Conservation (phyloP, 306 rosid species). For the Ziziphus jujuba region DNA sequence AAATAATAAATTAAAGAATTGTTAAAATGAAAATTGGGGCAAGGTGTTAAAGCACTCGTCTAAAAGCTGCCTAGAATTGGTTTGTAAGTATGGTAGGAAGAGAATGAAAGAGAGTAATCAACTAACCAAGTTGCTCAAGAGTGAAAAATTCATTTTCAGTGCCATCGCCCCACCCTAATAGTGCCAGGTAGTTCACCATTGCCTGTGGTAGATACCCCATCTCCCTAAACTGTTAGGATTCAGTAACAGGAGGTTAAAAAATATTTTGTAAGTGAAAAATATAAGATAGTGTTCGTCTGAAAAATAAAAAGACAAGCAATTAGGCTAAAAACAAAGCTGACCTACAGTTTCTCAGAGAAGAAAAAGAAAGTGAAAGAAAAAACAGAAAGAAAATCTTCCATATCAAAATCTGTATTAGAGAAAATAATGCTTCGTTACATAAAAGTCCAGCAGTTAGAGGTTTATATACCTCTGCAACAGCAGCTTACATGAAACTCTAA, state of each 20-base stretch:
- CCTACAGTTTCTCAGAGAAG: neutral
- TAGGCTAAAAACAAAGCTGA: no score
- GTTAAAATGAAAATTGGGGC: neutral
- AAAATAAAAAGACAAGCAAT: neutral
- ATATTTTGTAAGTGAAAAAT: slow-evolving; percentile 6
- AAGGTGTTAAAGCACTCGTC: slow-evolving; percentile 16
- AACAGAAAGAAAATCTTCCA: neutral
- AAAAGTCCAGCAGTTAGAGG: no score
- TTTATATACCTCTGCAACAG: no score
- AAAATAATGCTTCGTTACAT: no score
- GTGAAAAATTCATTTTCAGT: slow-evolving; percentile 90
- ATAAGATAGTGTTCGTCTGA: slow-evolving; percentile 2
- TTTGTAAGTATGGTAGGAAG: neutral
- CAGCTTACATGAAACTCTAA: no score
- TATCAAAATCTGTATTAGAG: no score
- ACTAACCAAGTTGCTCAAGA: slow-evolving; percentile 81
- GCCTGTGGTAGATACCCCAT: slow-evolving; percentile 95
- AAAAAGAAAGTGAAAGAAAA: neutral
- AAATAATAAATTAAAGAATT: slow-evolving; percentile 25
- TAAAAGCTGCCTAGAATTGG: neutral
- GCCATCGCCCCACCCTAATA: slow-evolving; percentile 99
- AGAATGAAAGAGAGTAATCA: slow-evolving; percentile 22
- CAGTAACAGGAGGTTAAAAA: slow-evolving; percentile 25
- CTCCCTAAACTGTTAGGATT: slow-evolving; percentile 73
- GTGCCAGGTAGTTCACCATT: slow-evolving; percentile 91